Base-by-base conservation (phyloP, 345 rosid species). In the Hypericum perforatum region DNA sequence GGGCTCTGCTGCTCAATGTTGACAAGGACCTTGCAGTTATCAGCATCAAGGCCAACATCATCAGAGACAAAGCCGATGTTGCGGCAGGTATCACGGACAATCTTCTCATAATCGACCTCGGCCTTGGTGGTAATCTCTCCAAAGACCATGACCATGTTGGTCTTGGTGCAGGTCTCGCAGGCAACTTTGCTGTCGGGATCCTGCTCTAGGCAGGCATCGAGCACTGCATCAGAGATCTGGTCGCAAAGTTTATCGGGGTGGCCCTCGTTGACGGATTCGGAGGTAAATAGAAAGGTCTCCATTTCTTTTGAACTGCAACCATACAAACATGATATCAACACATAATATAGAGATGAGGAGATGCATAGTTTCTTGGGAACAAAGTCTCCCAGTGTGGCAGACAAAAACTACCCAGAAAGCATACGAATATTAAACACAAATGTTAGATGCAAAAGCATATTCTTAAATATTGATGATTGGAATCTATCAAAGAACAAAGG, bases 181-280 rank as follows among this genome's bases (percentile, higher is more conserved):
- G 78, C 78, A 56, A 73, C 78, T 62, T 73, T 73, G 69, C 78
- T 73, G 39, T 73, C 78, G 8, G 78, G 71, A 40, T 73, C 78
- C 52, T 73, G 71, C 47, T 67, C 74, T 10, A 73, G 78, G 71
- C 78, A 73, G 39, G 74, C 78, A 50, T 73, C 78, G 10, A 73
- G 74, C 54, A 73, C 78, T 0, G 74, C 78, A 59, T 74, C 78
- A 14, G 78, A 74, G 67, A 74, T 63, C 74, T 74, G 78, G 61
- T 74, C 78, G 39, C 78, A 74, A 22, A 74, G 70, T 53, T 74
- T 74, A 65, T 74, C 78, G 0, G 78, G 78, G 70, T 74, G 78
- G n/a, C 78, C 78, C 72, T 74, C 78, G 13, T 74, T 74, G 58
- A 74, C 78, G 7, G 78, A 74, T 63, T 74, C 78, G 0, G 78